A percentile compares a stretch with the other conserved stretches of the same genome.
These are phyloP conservation scores for Russula ochroleuca DNA, from an alignment of 768 basidiomycete species.

Conservation along the genomic window DNA sequence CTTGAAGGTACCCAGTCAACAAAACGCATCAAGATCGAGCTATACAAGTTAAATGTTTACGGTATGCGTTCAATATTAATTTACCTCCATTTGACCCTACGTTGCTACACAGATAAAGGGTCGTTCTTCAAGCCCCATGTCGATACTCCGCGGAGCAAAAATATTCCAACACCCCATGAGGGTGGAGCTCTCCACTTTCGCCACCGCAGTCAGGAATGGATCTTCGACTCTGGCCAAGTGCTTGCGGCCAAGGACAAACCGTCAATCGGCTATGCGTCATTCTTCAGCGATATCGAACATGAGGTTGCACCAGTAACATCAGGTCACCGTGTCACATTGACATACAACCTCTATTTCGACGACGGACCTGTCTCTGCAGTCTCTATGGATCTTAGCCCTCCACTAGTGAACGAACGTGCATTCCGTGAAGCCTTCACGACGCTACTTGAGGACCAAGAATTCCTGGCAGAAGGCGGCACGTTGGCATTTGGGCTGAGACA, in stretches of 20 bases:
- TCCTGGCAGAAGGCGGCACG: slow-evolving; percentile 40
- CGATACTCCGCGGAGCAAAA: slow-evolving; percentile 43
- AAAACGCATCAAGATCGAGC: background rate
- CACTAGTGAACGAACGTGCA: background rate
- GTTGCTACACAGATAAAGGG: background rate
- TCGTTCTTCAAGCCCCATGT: slow-evolving; percentile 50
- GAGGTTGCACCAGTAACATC: slow-evolving; percentile 41
- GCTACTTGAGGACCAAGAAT: slow-evolving; percentile 33
- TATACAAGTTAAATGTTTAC: slow-evolving; percentile 1
- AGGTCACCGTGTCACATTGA: slow-evolving; percentile 43
- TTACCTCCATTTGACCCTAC: no score
- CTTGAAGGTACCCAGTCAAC: background rate
- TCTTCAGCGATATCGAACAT: slow-evolving; percentile 46
- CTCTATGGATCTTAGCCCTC: background rate
- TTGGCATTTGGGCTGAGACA: slow-evolving; percentile 42
- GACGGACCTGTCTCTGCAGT: background rate
- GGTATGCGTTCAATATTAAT: background rate
- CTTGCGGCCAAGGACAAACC: slow-evolving; percentile 14
- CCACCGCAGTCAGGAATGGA: slow-evolving; percentile 36
- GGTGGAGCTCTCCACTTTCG: slow-evolving; percentile 44
- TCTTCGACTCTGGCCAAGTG: slow-evolving; percentile 37
- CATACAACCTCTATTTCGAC: slow-evolving; percentile 41
- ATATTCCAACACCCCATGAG: slow-evolving; percentile 44
- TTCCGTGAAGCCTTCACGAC: slow-evolving; percentile 26
- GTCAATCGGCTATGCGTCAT: slow-evolving; percentile 39